phyloP scores from a whole-genome alignment of 176 grass and related monocot genomes.

The Hsuehochloa calcarea region DNA sequence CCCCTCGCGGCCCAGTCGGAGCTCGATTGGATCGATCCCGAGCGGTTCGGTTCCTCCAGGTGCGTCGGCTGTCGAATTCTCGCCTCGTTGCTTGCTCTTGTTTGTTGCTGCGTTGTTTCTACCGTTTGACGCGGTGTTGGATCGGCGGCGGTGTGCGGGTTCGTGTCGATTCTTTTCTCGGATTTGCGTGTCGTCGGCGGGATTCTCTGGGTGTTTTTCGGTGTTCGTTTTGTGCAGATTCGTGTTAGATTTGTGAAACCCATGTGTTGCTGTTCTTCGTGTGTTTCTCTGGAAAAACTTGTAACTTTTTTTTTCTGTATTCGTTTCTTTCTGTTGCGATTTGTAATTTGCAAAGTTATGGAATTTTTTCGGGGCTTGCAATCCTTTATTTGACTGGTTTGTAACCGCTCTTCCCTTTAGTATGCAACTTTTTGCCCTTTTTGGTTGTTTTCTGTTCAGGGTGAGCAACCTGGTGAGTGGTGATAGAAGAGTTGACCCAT shows the following conservation, averaged over 20 bases:
- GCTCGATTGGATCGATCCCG: background rate
- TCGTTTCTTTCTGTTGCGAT: background rate
- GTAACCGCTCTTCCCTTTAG: background rate
- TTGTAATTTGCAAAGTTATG: background rate
- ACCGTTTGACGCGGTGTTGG: background rate
- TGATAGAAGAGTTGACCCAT: background rate
- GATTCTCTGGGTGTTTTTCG: background rate
- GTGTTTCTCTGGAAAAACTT: background rate
- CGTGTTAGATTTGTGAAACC: slow-evolving; percentile 5
- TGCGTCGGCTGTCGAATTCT: slow-evolving; percentile 26
- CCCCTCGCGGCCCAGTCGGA: slow-evolving; percentile 1
- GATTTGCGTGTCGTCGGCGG: background rate
- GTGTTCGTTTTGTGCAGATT: background rate
- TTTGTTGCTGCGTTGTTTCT: background rate
- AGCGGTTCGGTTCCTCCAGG: slow-evolving; percentile 9
- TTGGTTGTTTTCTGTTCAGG: slow-evolving; percentile 12
- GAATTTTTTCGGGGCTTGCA: background rate
- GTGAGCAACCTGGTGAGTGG: slow-evolving; percentile 31
- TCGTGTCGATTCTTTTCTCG: background rate
- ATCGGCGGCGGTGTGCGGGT: background rate
- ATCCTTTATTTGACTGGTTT: background rate
- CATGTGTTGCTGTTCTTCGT: background rate
- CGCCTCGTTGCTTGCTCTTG: background rate
- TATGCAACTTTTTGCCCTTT: slow-evolving; percentile 3
- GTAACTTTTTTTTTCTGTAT: background rate